Conservation (phyloP, 441 rosid species). For the Adansonia grandidieri region DNA sequence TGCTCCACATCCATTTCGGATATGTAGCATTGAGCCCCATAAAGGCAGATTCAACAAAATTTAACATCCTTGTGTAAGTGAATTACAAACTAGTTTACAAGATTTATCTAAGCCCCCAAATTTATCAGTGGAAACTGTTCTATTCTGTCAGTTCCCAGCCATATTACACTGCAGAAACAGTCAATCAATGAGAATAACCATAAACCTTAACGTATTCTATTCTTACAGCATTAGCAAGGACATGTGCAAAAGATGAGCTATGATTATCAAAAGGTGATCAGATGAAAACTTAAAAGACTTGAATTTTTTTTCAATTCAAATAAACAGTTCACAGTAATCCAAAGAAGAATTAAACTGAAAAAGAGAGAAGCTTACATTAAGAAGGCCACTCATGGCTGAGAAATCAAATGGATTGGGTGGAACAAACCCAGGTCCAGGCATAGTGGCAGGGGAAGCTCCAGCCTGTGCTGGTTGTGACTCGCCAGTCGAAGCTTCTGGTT, state of each 20-base stretch:
- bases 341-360: neutral
- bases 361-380: constrained; percentile 55
- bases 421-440: constrained; percentile 41
- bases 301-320: neutral
- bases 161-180: neutral
- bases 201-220: neutral
- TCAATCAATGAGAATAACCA: neutral
- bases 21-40: neutral
- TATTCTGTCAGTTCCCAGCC: neutral
- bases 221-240: neutral
- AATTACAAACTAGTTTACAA: constrained; percentile 14
- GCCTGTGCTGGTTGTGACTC: constrained; percentile 48
- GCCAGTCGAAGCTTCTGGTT: constrained; percentile 45
- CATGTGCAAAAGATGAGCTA: neutral
- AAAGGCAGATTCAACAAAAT: neutral
- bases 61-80: neutral
- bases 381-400: constrained; percentile 83
- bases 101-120: neutral
- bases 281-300: neutral
- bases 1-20: neutral
- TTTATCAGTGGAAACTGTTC: neutral
- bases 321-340: neutral
- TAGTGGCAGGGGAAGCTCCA: constrained; percentile 37
- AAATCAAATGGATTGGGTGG: constrained; percentile 76
- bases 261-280: neutral